Evolutionary conservation across 805 yeast species (phyloP).

Genomic region (Naumovozyma baii): DNA sequence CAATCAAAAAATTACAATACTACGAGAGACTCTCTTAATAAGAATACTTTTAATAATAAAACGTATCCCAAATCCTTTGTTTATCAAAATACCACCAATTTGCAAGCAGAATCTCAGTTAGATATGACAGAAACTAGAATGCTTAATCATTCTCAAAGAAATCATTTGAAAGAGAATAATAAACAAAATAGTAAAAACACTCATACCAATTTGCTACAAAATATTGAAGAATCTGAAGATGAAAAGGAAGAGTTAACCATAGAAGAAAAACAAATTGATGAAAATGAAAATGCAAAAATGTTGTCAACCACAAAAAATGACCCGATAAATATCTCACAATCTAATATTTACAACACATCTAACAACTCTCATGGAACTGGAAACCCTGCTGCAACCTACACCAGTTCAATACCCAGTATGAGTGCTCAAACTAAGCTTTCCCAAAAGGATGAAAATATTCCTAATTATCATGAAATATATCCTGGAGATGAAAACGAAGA

Average conservation of each 20-base stretch:
- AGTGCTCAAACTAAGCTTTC: constrained; percentile 3
- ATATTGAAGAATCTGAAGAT: background rate
- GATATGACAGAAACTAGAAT: background rate
- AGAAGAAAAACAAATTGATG: background rate
- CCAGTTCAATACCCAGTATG: background rate
- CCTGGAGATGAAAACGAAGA: constrained; percentile 25
- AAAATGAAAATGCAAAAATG: background rate
- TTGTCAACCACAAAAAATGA: background rate
- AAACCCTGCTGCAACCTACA: background rate
- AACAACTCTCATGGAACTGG: background rate
- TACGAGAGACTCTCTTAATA: background rate
- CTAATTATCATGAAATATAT: constrained; percentile 7
- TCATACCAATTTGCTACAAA: background rate
- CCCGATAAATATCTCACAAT: background rate
- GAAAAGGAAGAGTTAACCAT: background rate
- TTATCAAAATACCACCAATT: background rate
- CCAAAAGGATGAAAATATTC: background rate
- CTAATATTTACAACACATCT: background rate
- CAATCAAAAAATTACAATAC: background rate
- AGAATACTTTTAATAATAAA: background rate
- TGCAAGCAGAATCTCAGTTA: background rate
- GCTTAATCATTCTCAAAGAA: background rate
- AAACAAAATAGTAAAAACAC: background rate
- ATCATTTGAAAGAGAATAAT: background rate
- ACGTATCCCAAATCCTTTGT: background rate